Evolutionary conservation across 1,139 yeast genomes (phyloP), one percentile per base, ranked within the genome.

Genomic region (Geotrichum histeridarum): DNA sequence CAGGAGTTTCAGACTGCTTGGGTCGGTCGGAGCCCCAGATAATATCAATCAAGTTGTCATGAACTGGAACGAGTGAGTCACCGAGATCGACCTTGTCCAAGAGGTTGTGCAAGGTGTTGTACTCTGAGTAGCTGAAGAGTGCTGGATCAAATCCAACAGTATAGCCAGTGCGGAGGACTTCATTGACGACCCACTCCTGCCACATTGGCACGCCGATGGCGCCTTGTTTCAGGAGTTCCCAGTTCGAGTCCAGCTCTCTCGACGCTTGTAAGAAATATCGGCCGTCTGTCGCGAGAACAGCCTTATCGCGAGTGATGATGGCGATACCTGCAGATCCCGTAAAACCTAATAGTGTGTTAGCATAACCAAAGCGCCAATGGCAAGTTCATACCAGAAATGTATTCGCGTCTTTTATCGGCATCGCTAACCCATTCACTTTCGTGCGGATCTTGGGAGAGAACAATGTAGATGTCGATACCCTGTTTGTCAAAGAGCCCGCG

Each of bases 241-340:
- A 94, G 73, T 88, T 88, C 18, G 62, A 52, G 67, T 89, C 97
- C 60, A 94, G 77, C 71, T 94, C 96, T 65, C 85, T 82, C 31
- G 80, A 73, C 1, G 99, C 99, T 71, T 94, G 99, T 60, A 82
- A 80, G 69, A 90, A 94, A 71, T 94, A 94, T 62, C 99, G 78
- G 11, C 97, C 98, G 70, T 94, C 99, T 0, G 99, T 93, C 12
- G 95, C 83, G 61, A 94, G 77, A 4, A 86, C 86, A 35, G 96
- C 93, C 60, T 81, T 77, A 8, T 86, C 84, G 30, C 56, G 54
- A 15, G 97, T 86, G 45, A 93, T 76, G 42, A 94, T 78, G 2
- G 99, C 99, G 43, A 90, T 78, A 54, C 99, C 99, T 1, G 98
- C 97, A 56, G 94, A 84, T 2, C 99, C 99, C 55, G 88, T 86